Conservation (phyloP, 495 filamentous ascomycete genomes). For the Aspergillus saccharolyticus region DNA sequence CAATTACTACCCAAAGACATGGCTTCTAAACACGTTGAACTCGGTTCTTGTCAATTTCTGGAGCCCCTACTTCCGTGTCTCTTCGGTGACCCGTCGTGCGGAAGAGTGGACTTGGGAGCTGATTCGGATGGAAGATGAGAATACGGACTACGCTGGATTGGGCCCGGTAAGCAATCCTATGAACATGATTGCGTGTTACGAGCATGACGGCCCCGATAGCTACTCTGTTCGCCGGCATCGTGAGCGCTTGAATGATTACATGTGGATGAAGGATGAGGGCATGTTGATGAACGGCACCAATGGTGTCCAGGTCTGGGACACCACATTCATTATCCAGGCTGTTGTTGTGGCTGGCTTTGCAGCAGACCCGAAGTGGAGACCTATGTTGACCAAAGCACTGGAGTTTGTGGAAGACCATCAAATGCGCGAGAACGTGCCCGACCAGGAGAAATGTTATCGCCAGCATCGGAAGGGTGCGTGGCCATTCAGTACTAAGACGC, state of each 20-base stretch:
- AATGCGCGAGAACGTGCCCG: conserved; percentile 74
- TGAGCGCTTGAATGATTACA: conserved; percentile 75
- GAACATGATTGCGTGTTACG: conserved; percentile 79
- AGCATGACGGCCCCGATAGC: conserved; percentile 74
- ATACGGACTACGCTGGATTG: conserved; percentile 81
- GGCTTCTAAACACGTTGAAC: conserved; percentile 71
- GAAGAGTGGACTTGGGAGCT: conserved; percentile 74
- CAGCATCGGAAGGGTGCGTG: conserved; percentile 90
- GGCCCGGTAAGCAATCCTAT: conserved; percentile 86
- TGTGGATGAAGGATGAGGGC: conserved; percentile 90
- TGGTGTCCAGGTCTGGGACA: conserved; percentile 96
- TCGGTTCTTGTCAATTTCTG: conserved; percentile 71
- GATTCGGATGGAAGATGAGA: conserved; percentile 83
- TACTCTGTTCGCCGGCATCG: conserved; percentile 71
- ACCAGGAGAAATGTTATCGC: conserved; percentile 80
- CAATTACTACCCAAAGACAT: conserved; percentile 91
- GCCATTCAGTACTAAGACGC: conserved; percentile 86
- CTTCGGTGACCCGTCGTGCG: conserved; percentile 53
- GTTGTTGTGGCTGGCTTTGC: conserved; percentile 74
- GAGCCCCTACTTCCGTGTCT: conserved; percentile 64
- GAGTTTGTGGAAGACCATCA: conserved; percentile 89
- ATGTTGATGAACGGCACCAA: conserved; percentile 96
- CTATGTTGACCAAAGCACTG: conserved; percentile 79
- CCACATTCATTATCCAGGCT: conserved; percentile 79
- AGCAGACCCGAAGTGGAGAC: conserved; percentile 67